Percentiles rank a stretch among this genome's conserved stretches.
Evolutionary conservation across 345 rosid genomes (phyloP).

Genomic region (Linum tenue): DNA sequence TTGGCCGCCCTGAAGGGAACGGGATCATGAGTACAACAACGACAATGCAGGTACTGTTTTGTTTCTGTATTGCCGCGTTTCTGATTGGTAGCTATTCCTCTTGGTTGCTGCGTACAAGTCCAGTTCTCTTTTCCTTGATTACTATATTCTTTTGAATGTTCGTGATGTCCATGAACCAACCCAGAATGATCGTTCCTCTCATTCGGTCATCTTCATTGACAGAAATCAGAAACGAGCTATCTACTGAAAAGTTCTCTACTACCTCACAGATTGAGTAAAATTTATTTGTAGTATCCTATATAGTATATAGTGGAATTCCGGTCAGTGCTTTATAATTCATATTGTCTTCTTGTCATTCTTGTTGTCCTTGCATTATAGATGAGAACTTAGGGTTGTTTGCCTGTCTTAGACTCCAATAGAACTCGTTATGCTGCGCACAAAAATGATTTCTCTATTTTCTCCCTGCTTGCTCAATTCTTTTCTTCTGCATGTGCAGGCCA

Average conservation of each 20-base stretch:
- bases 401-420: too few species aligned
- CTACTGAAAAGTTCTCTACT: too few species aligned
- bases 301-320: not conserved
- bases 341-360: not conserved
- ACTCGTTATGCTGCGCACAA: too few species aligned
- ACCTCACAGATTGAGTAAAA: not conserved
- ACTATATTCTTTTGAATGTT: too few species aligned
- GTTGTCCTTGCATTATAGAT: too few species aligned
- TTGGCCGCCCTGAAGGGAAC: constrained; percentile 72
- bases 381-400: too few species aligned
- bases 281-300: not conserved
- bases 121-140: not conserved
- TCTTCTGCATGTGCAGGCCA: constrained; percentile 41
- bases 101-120: not conserved
- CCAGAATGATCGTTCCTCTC: too few species aligned
- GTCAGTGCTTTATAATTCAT: not conserved
- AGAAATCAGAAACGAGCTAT: not conserved
- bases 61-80: not conserved
- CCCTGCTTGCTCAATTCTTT: too few species aligned
- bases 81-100: not conserved
- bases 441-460: too few species aligned
- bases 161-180: too few species aligned
- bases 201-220: not conserved
- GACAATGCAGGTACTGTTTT: constrained; percentile 61
- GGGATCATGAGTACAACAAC: constrained; percentile 71